phyloP scores from a whole-genome alignment of 75 land plant genomes.

The Cryptomeria japonica region DNA sequence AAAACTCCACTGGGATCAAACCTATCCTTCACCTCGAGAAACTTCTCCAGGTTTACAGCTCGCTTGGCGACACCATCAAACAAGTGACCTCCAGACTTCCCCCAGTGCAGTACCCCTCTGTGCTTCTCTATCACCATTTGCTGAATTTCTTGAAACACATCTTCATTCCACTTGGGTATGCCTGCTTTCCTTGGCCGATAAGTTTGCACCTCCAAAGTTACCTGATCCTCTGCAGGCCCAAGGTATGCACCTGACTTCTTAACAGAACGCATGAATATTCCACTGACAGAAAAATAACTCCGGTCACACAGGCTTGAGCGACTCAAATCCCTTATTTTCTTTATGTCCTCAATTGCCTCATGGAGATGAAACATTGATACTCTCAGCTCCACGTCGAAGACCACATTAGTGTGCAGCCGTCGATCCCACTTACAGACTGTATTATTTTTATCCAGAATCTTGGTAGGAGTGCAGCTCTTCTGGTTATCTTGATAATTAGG shows the following conservation, averaged over 20 bases:
- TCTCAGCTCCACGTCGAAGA: background rate
- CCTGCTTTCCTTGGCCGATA: no score
- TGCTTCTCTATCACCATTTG: no score
- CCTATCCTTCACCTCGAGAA: background rate
- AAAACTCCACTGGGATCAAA: background rate
- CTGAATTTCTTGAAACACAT: no score
- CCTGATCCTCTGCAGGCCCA: background rate
- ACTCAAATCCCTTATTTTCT: no score
- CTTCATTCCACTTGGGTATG: no score
- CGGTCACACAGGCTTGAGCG: no score
- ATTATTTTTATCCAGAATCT: background rate
- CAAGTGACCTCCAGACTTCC: no score
- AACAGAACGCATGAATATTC: background rate
- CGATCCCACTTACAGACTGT: background rate
- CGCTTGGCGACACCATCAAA: no score
- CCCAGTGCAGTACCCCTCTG: no score
- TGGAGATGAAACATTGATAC: background rate
- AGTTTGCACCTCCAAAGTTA: background rate
- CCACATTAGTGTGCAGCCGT: background rate
- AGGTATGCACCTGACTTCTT: background rate
- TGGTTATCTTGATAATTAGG: background rate
- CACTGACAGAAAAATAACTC: background rate
- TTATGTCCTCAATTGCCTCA: background rate
- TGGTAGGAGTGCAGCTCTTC: background rate
- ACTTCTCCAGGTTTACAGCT: background rate